These are phyloP conservation scores for Chlorella sorokiniana DNA, from an alignment of 139 green algal genomes.

Conservation along the genomic window DNA sequence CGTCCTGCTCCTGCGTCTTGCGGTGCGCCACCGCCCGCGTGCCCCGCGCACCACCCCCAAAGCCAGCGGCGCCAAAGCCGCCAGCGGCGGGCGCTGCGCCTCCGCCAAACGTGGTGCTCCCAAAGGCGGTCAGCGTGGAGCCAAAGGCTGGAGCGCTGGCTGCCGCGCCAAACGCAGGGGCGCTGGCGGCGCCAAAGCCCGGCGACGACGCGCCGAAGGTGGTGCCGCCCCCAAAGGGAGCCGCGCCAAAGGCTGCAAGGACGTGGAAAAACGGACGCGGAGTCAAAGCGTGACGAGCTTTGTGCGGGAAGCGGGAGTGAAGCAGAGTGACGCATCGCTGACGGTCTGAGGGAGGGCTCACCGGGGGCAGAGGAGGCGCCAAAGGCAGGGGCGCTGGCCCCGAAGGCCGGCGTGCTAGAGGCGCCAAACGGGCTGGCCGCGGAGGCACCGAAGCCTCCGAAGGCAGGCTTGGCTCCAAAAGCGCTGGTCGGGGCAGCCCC, in stretches of 20 bases:
- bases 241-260: slow-evolving; percentile 30
- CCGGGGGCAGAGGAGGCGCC: slow-evolving; percentile 12
- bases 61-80: slow-evolving; percentile 15
- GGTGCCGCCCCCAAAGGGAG: background rate
- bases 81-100: slow-evolving; percentile 19
- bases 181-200: slow-evolving; percentile 51
- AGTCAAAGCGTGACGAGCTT: too few species aligned
- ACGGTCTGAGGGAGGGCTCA: background rate
- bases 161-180: slow-evolving; percentile 27
- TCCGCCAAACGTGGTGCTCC: slow-evolving; percentile 22
- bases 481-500: slow-evolving; percentile 36
- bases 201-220: slow-evolving; percentile 11
- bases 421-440: slow-evolving; percentile 41
- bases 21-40: slow-evolving; percentile 58
- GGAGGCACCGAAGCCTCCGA: slow-evolving; percentile 36
- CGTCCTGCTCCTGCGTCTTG: slow-evolving; percentile 65
- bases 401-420: slow-evolving; percentile 33
- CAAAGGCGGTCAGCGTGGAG: slow-evolving; percentile 3
- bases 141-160: too few species aligned
- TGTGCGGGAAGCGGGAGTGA: too few species aligned
- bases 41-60: slow-evolving; percentile 35
- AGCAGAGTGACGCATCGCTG: too few species aligned
- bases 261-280: background rate
- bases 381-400: slow-evolving; percentile 29
- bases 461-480: slow-evolving; percentile 48